A percentile compares a stretch with the other conserved stretches of the same genome.
Evolutionary conservation across 345 rosid genomes (phyloP).

Genomic region (Eucalyptus decipiens): DNA sequence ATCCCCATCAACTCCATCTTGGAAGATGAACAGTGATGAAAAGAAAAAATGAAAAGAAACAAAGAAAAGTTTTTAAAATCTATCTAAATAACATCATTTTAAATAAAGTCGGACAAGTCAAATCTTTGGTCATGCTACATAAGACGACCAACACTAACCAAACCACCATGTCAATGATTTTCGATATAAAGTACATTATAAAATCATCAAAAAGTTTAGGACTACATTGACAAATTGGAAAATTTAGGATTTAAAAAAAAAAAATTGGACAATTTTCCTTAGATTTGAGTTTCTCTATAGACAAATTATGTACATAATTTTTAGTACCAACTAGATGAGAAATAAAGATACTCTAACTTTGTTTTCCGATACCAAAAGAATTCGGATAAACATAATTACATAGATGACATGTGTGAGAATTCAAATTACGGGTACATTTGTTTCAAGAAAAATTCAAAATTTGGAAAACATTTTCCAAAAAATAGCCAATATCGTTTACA

Average conservation of each 20-base stretch:
- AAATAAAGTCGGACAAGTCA: background rate
- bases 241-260: background rate
- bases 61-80: background rate
- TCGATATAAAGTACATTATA: background rate
- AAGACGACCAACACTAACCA: background rate
- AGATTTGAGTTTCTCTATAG: background rate
- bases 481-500: accelerated
- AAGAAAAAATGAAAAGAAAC: background rate
- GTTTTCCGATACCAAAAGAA: background rate
- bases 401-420: background rate
- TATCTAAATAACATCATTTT: background rate
- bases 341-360: background rate
- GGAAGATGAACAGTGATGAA: background rate
- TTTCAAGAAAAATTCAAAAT: background rate
- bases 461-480: background rate
- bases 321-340: background rate
- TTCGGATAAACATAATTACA: background rate
- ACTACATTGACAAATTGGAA: background rate
- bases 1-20: background rate
- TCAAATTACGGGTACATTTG: background rate
- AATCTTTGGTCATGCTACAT: background rate
- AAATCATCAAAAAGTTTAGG: background rate
- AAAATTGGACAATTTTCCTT: background rate
- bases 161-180: accelerated
- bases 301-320: background rate